Evolutionary conservation across 331 rosid genomes (phyloP).

Genomic region (Phaseolus coccineus): DNA sequence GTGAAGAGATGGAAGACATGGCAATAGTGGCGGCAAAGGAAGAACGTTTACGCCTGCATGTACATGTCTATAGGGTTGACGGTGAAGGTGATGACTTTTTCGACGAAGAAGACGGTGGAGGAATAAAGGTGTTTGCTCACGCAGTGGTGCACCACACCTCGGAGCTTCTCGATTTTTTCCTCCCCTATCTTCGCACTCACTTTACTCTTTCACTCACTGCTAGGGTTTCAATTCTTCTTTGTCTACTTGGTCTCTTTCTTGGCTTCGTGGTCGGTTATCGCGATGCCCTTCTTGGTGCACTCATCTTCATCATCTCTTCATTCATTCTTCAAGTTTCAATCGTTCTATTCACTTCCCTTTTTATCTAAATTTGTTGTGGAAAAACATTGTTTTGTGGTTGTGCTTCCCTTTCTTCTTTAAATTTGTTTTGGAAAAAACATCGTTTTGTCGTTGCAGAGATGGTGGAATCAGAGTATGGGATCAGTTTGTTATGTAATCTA

Average conservation of each 20-base stretch:
- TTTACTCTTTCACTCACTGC: background rate
- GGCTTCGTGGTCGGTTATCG: background rate
- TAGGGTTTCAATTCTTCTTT: conserved; percentile 30
- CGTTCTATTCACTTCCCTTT: no score
- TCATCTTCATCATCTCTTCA: no score
- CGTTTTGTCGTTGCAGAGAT: no score
- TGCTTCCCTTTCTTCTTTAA: no score
- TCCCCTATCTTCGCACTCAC: conserved; percentile 62
- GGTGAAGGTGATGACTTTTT: conserved; percentile 88
- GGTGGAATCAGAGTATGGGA: no score
- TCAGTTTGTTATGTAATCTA: no score
- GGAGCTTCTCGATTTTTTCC: conserved; percentile 87
- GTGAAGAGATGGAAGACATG: conserved; percentile 94
- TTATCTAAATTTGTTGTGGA: no score
- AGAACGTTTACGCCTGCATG: conserved; percentile 97
- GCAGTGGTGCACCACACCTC: conserved; percentile 91
- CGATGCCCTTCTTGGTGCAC: no score
- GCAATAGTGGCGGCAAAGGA: conserved; percentile 93
- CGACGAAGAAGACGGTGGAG: conserved; percentile 94
- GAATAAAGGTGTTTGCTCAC: conserved; percentile 94
- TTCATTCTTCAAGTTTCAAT: no score
- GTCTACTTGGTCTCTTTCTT: background rate
- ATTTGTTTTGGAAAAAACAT: no score
- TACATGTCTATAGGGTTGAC: conserved; percentile 91
- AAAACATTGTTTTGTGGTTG: no score